These are phyloP conservation scores for Ichthyophthirius multifiliis DNA, from an alignment of 169 alveolate genomes.

Conservation along the genomic window DNA sequence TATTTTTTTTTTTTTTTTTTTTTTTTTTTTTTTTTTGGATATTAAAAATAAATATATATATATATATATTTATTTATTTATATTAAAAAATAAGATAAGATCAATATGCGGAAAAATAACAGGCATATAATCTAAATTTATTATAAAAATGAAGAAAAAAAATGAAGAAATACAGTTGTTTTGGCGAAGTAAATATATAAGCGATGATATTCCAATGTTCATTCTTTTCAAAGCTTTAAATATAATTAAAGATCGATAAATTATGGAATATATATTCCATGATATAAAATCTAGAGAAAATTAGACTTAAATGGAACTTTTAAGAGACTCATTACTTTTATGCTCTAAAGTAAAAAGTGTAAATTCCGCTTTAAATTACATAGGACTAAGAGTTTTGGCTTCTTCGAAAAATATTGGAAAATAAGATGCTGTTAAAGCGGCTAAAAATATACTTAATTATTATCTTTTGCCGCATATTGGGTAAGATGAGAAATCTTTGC, in stretches of 20 bases:
- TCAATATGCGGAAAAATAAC: constrained; percentile 31
- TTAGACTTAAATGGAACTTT: constrained; percentile 46
- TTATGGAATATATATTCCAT: constrained; percentile 80
- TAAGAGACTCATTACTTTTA: constrained; percentile 35
- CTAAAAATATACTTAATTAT: too few relatives aligned
- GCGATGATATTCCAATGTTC: constrained; percentile 95
- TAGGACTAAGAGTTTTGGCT: background rate
- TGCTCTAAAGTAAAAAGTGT: background rate
- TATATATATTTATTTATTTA: constrained; percentile 90
- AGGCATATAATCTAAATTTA: constrained; percentile 49
- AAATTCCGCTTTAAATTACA: background rate
- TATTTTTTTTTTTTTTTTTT: too few relatives aligned
- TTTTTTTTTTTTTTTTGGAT: too few relatives aligned
- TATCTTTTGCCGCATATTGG: too few relatives aligned
- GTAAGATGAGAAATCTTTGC: background rate
- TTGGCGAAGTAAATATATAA: constrained; percentile 95
- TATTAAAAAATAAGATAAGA: constrained; percentile 72
- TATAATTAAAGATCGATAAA: constrained; percentile 85
- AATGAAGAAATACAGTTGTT: constrained; percentile 90
- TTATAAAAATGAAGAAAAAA: constrained; percentile 66
- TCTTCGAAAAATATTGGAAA: too few relatives aligned
- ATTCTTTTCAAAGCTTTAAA: constrained; percentile 98
- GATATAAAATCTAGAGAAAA: constrained; percentile 94
- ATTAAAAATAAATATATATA: constrained; percentile 81
- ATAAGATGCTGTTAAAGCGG: too few relatives aligned